phyloP scores from a whole-genome alignment of 306 rosid genomes.

The Citrullus mucosospermus region DNA sequence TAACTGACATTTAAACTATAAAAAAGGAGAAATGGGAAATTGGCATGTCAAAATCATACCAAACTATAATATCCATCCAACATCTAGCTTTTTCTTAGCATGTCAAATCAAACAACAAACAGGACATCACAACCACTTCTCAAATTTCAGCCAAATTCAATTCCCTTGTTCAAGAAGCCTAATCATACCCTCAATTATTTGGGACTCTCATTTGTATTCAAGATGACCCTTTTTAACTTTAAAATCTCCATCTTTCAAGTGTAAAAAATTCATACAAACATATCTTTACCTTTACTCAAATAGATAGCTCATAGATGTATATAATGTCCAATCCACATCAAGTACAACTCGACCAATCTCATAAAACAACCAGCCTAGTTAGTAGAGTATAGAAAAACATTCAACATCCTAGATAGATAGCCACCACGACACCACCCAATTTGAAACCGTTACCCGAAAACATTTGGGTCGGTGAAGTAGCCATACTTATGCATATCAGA shows the following conservation, averaged over 20 bases:
- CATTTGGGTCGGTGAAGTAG: background rate
- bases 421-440: background rate
- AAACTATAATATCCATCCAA: slow-evolving; percentile 2
- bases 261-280: background rate
- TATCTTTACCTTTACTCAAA: background rate
- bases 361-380: background rate
- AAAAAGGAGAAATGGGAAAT: background rate
- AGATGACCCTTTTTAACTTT: background rate
- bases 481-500: background rate
- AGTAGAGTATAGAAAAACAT: background rate
- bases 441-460: background rate
- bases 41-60: slow-evolving; percentile 10
- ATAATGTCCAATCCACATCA: background rate
- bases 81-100: background rate
- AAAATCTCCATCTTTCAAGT: background rate
- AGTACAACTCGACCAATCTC: background rate
- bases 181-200: background rate
- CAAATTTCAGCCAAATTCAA: background rate
- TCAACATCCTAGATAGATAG: background rate
- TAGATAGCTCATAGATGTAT: background rate
- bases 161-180: slow-evolving; percentile 1
- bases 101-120: slow-evolving; percentile 1
- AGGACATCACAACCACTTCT: slow-evolving; percentile 7
- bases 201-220: background rate
- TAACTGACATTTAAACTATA: background rate